Evolutionary conservation across 257 asterid species (phyloP).

Genomic region (Thymus mandschuricus): DNA sequence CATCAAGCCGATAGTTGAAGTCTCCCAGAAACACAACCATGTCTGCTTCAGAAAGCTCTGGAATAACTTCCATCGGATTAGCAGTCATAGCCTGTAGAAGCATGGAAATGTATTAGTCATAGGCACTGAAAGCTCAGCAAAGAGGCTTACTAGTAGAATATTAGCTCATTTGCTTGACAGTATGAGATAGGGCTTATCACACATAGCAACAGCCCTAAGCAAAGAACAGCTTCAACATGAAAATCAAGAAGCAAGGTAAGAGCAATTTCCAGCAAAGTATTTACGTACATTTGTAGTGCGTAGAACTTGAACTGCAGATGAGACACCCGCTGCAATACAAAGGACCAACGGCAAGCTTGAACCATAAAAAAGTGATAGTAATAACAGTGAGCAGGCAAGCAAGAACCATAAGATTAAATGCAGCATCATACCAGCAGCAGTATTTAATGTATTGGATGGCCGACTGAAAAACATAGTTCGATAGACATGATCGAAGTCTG

Average conservation of each 20-base stretch:
- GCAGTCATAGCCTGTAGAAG: conserved; percentile 53
- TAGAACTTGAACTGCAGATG: conserved; percentile 75
- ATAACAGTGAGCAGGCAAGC: conserved; percentile 56
- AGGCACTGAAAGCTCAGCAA: conserved; percentile 20
- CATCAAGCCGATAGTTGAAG: conserved; percentile 91
- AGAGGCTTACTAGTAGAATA: conserved; percentile 14
- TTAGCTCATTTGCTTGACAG: too few relatives aligned
- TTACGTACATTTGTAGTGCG: conserved; percentile 77
- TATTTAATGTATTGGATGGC: conserved; percentile 66
- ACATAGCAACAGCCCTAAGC: neutral
- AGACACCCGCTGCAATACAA: conserved; percentile 72
- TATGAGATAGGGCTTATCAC: too few relatives aligned
- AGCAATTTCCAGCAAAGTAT: conserved; percentile 33
- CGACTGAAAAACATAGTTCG: conserved; percentile 83
- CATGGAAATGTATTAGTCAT: conserved; percentile 21
- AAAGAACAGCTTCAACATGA: conserved; percentile 13
- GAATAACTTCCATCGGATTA: conserved; percentile 61
- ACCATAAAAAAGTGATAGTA: conserved; percentile 48
- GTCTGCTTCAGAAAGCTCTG: conserved; percentile 97
- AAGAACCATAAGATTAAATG: conserved; percentile 48
- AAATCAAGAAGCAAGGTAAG: conserved; percentile 26
- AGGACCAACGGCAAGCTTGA: conserved; percentile 59
- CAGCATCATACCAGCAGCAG: conserved; percentile 73
- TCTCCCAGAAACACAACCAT: conserved; percentile 96
- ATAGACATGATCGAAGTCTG: conserved; percentile 94